Evolutionary conservation across 164 flowering plant genomes (phyloP).

Genomic region (Cinnamomum chago): DNA sequence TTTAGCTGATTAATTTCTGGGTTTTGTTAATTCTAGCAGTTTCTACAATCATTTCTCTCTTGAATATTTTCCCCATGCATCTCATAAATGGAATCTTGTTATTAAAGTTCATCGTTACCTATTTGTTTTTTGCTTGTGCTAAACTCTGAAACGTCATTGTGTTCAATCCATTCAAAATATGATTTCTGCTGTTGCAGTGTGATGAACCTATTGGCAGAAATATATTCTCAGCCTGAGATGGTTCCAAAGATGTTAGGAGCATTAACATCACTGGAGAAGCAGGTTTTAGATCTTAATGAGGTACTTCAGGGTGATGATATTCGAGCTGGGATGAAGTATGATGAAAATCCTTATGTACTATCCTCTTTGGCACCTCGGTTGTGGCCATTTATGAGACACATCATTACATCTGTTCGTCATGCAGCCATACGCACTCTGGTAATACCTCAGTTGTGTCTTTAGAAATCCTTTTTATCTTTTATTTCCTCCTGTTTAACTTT

Average conservation of each 20-base stretch:
- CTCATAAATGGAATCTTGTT: too few relatives aligned
- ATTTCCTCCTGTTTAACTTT: too few relatives aligned
- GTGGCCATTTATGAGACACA: constrained; percentile 99
- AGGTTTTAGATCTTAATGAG: constrained; percentile 70
- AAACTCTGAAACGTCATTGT: background rate
- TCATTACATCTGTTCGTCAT: constrained; percentile 84
- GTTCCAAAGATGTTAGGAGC: constrained; percentile 53
- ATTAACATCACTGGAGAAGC: constrained; percentile 27
- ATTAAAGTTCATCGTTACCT: too few relatives aligned
- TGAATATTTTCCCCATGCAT: too few relatives aligned
- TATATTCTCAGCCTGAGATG: constrained; percentile 92
- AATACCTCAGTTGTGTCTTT: constrained; percentile 8
- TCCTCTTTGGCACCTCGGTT: constrained; percentile 86
- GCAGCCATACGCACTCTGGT: constrained; percentile 95
- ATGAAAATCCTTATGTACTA: constrained; percentile 66
- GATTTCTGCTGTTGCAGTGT: constrained; percentile 58
- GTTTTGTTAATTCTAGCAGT: too few relatives aligned
- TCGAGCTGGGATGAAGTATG: constrained; percentile 36
- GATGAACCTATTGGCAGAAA: constrained; percentile 95
- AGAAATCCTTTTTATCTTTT: too few relatives aligned
- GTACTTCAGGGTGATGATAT: constrained; percentile 33
- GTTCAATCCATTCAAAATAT: constrained; percentile 1
- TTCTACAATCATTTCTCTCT: too few relatives aligned
- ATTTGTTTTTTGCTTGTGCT: too few relatives aligned
- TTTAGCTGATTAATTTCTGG: too few relatives aligned